These are phyloP conservation scores for Trifolium repens DNA, from an alignment of 306 rosid species.

Conservation along the genomic window DNA sequence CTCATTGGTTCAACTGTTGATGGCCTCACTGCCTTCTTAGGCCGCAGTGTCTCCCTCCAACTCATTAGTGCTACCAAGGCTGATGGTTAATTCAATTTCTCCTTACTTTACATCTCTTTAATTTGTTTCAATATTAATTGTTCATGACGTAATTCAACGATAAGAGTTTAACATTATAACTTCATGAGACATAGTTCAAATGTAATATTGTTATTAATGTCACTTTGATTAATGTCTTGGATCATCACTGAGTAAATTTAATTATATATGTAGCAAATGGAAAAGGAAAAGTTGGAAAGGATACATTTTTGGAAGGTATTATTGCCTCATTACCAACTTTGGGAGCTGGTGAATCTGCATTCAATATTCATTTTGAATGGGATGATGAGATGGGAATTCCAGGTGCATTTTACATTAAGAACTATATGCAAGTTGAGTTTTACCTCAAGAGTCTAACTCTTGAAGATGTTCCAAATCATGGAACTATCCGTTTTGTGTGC, in stretches of 20 bases:
- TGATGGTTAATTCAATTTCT: constrained; percentile 32
- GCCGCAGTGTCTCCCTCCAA: constrained; percentile 49
- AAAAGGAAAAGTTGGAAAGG: constrained; percentile 61
- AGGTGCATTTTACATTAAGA: constrained; percentile 71
- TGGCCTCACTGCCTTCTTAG: constrained; percentile 43
- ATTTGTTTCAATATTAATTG: too few species aligned
- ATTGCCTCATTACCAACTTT: constrained; percentile 47
- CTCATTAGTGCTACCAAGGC: constrained; percentile 46
- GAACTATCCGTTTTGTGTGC: constrained; percentile 66
- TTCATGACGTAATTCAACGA: too few species aligned
- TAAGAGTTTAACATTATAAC: not conserved
- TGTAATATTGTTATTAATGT: too few species aligned
- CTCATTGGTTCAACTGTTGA: constrained; percentile 40
- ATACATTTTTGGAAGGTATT: constrained; percentile 61
- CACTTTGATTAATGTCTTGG: too few species aligned
- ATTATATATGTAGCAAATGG: constrained; percentile 47
- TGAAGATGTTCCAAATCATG: constrained; percentile 68
- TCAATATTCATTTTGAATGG: constrained; percentile 63
- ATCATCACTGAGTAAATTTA: not conserved
- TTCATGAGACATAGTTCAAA: too few species aligned
- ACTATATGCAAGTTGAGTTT: constrained; percentile 69
- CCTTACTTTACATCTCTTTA: not conserved
- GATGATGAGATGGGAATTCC: constrained; percentile 60
- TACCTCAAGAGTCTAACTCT: constrained; percentile 65
- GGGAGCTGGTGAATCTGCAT: constrained; percentile 57